Conservation (phyloP, 2,329 filamentous ascomycete genomes). For the Diaporthe capsici region DNA sequence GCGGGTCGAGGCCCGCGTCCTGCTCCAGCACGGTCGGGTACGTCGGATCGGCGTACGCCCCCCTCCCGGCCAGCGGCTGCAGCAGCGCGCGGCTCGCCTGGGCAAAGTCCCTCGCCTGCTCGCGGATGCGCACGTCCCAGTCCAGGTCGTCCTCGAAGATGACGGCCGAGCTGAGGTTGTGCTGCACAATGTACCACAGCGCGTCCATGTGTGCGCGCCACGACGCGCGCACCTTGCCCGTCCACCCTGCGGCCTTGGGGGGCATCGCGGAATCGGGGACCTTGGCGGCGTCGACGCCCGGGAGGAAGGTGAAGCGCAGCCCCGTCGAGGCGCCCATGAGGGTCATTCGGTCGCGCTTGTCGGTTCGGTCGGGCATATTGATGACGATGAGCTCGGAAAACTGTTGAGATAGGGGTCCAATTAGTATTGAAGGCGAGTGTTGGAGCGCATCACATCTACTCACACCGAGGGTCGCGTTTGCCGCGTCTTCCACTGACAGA, state of each 20-base stretch:
- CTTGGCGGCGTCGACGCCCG: neutral
- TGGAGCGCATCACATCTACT: neutral
- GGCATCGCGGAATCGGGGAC: slow-evolving; percentile 14
- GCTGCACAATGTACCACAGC: slow-evolving; percentile 55
- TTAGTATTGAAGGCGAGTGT: neutral
- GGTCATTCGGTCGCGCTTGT: slow-evolving; percentile 26
- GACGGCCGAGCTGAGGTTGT: slow-evolving; percentile 61
- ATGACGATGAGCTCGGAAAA: neutral
- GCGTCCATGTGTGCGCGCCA: slow-evolving; percentile 20
- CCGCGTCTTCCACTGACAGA: neutral
- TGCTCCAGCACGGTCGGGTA: slow-evolving; percentile 3
- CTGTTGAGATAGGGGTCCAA: neutral
- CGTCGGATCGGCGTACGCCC: neutral
- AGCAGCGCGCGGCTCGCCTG: slow-evolving; percentile 52
- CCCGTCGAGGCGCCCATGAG: slow-evolving; percentile 1
- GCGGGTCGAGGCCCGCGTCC: neutral
- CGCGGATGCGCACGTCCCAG: slow-evolving; percentile 67
- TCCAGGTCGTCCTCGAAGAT: slow-evolving; percentile 71
- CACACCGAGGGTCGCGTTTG: slow-evolving; percentile 18
- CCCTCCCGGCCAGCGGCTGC: slow-evolving; percentile 46
- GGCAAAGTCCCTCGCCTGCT: slow-evolving; percentile 61
- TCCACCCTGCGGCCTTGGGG: neutral
- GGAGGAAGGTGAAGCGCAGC: slow-evolving; percentile 25
- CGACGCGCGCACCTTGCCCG: slow-evolving; percentile 19
- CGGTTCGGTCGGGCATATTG: slow-evolving; percentile 16